Evolutionary conservation across 2,329 filamentous ascomycete genomes (phyloP), one percentile per base, ranked within the genome.

Genomic region (Aspergillus persii): DNA sequence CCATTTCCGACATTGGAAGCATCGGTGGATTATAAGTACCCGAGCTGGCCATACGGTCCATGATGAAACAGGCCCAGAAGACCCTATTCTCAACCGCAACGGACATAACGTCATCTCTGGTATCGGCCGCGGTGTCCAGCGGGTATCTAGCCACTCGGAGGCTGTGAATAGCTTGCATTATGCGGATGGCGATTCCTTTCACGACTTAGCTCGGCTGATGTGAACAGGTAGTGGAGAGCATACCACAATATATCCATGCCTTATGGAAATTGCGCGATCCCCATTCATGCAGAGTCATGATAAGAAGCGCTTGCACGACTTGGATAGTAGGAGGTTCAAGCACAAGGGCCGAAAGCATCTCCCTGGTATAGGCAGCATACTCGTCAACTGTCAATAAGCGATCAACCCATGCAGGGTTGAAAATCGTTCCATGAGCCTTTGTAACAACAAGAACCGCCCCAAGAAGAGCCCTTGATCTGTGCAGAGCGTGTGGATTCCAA

Each of bases 11-110:
- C 23, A 50, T 50, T 0, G 53, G 46, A 49, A 55, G 53, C 46
- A 50, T 41, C 3, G 31, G 46, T 8, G 46, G 53, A 7, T 50
- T 55, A 46, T 55, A 55, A 2, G 44, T 55, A 1, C 46, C 46
- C 12, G 53, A 55, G 26, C 46, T 55, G 3, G 50, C 31, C 53
- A 55, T 55, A 2, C 30, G 31, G 4, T 55, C 53, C 53, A 50
- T 55, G 26, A 50, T 55, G 8, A 55, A 55, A 3, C 53, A 55
- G 1, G 53, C 46, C 53, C 53, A 55, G 7, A 55, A 47, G n/a
- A 46, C 29, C 41, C 53, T 39, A 27, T 55, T 55, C 8, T 55
- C 46, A 5, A 55, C 50, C 2, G 39, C 44, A 2, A 15, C n/a
- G 8, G 46, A 46, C 11, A 55, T 29, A 7, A 33, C 46, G 36